These are phyloP conservation scores for Pleurotus sapidus DNA, from an alignment of 768 basidiomycete species.

Conservation along the genomic window DNA sequence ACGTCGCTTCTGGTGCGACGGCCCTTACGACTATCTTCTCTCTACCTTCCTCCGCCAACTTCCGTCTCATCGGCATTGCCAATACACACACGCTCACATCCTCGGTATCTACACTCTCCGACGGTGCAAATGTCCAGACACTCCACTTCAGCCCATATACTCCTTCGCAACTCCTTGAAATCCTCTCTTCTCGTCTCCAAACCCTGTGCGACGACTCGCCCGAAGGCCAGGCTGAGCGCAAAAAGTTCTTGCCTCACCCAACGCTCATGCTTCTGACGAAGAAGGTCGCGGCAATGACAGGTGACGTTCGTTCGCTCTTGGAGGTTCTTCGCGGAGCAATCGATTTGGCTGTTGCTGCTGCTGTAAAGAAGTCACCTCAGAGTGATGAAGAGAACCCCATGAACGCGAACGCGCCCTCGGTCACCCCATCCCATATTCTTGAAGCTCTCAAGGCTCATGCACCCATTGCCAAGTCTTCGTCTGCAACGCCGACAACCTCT, in stretches of 20 bases:
- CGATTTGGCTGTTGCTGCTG: constrained; percentile 51
- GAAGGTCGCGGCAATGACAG: constrained; percentile 78
- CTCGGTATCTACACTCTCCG: constrained; percentile 21
- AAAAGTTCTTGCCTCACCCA: constrained; percentile 60
- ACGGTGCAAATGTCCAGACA: constrained; percentile 46
- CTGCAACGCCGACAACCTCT: constrained; percentile 19
- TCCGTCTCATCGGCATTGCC: constrained; percentile 82
- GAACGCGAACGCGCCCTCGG: constrained; percentile 33
- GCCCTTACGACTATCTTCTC: constrained; percentile 64
- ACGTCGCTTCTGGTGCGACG: constrained; percentile 62
- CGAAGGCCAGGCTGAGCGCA: constrained; percentile 28
- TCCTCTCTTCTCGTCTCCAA: constrained; percentile 63
- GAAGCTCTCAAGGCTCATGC: constrained; percentile 73
- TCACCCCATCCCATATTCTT: constrained; percentile 69
- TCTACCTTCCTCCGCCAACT: constrained; percentile 49
- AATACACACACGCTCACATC: constrained; percentile 85
- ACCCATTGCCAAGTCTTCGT: constrained; percentile 10
- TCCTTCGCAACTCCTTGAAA: constrained; percentile 63
- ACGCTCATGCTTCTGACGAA: constrained; percentile 72
- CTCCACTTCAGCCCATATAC: constrained; percentile 83
- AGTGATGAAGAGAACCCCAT: constrained; percentile 30
- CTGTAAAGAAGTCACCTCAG: constrained; percentile 14
- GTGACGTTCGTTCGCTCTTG: constrained; percentile 79
- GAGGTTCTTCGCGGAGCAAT: constrained; percentile 81
- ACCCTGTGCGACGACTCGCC: constrained; percentile 40